Conservation (phyloP, 495 filamentous ascomycete species). For the Trichoderma erinaceum region DNA sequence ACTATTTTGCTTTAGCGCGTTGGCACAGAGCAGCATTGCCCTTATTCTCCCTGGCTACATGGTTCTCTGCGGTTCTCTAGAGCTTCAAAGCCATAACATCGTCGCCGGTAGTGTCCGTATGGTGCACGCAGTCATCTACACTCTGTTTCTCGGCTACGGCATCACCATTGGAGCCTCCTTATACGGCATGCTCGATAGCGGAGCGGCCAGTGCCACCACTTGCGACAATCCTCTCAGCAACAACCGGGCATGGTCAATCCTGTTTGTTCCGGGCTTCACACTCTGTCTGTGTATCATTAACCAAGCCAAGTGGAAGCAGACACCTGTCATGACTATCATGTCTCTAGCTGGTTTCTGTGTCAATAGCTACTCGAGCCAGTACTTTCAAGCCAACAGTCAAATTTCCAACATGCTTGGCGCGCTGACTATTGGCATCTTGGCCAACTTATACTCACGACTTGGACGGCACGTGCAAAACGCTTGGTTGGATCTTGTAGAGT, state of each 20-base stretch:
- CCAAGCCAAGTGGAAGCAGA: slow-evolving; percentile 84
- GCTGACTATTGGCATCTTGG: slow-evolving; percentile 76
- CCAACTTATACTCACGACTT: slow-evolving; percentile 82
- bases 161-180: slow-evolving; percentile 91
- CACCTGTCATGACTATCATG: slow-evolving; percentile 76
- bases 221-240: slow-evolving; percentile 55
- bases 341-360: slow-evolving; percentile 81
- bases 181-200: slow-evolving; percentile 72
- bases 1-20: slow-evolving; percentile 85
- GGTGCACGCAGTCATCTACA: slow-evolving; percentile 95
- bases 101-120: slow-evolving; percentile 89
- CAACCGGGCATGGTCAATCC: slow-evolving; percentile 54
- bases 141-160: slow-evolving; percentile 91
- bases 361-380: slow-evolving; percentile 68
- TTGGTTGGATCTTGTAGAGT: slow-evolving; percentile 22
- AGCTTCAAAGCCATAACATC: slow-evolving; percentile 80
- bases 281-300: slow-evolving; percentile 79
- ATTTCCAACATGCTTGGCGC: slow-evolving; percentile 81
- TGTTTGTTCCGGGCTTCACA: slow-evolving; percentile 78
- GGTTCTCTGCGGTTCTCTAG: slow-evolving; percentile 68
- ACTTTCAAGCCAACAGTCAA: slow-evolving; percentile 71
- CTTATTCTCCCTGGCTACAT: slow-evolving; percentile 79
- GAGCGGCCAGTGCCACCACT: slow-evolving; percentile 66
- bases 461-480: slow-evolving; percentile 38
- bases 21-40: slow-evolving; percentile 86